Evolutionary conservation across 345 rosid genomes (phyloP).

Genomic region (Durio zibethinus): DNA sequence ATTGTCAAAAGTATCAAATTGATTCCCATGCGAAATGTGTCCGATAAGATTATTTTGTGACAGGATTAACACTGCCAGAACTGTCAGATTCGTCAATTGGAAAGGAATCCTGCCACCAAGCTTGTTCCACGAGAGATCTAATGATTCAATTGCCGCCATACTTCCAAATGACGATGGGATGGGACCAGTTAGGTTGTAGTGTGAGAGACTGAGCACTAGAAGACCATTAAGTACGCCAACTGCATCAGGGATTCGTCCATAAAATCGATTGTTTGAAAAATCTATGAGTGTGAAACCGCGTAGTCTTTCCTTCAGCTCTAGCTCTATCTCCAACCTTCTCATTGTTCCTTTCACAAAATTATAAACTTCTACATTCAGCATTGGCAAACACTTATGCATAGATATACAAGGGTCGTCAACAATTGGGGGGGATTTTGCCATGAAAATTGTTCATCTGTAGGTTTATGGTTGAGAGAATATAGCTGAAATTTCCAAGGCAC

Average conservation of each 20-base stretch:
- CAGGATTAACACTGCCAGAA: not conserved
- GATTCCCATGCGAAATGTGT: not conserved
- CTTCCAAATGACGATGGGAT: constrained; percentile 19
- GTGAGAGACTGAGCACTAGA: not conserved
- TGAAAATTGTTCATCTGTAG: constrained; percentile 1
- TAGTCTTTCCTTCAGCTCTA: not conserved
- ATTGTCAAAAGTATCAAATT: not conserved
- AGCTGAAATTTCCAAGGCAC: not conserved
- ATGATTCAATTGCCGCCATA: constrained; percentile 4
- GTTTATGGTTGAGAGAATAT: not conserved
- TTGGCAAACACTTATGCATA: no score
- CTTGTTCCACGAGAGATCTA: constrained; percentile 18
- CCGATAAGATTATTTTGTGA: not conserved
- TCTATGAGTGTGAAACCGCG: not conserved
- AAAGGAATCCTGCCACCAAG: constrained; percentile 4
- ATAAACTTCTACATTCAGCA: not conserved
- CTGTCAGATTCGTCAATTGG: not conserved
- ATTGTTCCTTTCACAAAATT: constrained; percentile 29
- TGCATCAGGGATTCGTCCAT: not conserved
- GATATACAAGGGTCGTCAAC: no score
- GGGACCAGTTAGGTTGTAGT: constrained; percentile 3
- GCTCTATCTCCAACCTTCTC: constrained; percentile 39
- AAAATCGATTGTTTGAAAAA: not conserved
- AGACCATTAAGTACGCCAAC: not conserved
- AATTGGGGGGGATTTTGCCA: not conserved